phyloP scores from a whole-genome alignment of 78 protist genomes.

The Dictyostelium intermedium region DNA sequence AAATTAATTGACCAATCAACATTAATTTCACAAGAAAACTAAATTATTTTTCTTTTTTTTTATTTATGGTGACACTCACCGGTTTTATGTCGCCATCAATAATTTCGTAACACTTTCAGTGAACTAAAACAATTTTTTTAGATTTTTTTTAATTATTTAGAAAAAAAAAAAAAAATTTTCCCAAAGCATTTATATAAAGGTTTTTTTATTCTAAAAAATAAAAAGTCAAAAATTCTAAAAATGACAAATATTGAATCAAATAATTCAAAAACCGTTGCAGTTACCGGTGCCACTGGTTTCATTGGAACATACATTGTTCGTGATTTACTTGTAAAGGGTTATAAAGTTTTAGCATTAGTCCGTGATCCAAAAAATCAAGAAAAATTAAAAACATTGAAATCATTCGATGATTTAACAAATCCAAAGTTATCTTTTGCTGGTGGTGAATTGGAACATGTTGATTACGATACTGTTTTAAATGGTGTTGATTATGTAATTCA shows the following conservation, averaged over 20 bases:
- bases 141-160: no score
- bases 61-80: no score
- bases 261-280: not conserved
- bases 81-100: no score
- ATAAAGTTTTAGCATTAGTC: slow-evolving; percentile 5
- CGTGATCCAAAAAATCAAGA: not conserved
- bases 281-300: slow-evolving; percentile 11
- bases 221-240: no score
- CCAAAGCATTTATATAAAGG: no score
- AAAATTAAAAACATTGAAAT: not conserved
- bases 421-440: not conserved
- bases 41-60: no score
- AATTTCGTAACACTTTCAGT: no score
- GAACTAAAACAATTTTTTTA: no score
- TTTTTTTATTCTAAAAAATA: no score
- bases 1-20: no score
- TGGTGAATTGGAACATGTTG: slow-evolving; percentile 1
- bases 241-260: not conserved
- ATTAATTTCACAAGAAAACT: no score
- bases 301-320: not conserved
- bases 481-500: not conserved
- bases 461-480: not conserved
- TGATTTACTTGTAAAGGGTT: not conserved
- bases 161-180: no score
- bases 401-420: not conserved